Percentiles rank a stretch among this genome's conserved stretches.
phyloP scores from a whole-genome alignment of 2,329 filamentous ascomycete species.

The Hypoxylon sp. region DNA sequence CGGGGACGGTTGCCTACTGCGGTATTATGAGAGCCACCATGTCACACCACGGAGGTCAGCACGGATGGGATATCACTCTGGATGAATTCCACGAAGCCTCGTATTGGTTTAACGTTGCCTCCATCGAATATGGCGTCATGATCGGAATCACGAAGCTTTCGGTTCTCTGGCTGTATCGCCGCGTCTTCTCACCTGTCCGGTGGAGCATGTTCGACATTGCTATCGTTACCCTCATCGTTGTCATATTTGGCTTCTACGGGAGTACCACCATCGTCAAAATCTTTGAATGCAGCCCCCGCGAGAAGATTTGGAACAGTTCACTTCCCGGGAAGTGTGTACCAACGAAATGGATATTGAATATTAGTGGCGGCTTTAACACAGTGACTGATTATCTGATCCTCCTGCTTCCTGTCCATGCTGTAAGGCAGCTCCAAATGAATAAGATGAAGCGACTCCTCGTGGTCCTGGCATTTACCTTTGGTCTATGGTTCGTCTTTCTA shows the following conservation, averaged over 20 bases:
- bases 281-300: background rate
- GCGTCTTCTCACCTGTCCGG: background rate
- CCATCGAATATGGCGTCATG: background rate
- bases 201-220: background rate
- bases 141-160: background rate
- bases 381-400: background rate
- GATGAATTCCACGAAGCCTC: background rate
- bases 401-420: background rate
- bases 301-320: background rate
- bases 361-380: background rate
- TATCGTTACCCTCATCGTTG: background rate
- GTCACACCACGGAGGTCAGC: background rate
- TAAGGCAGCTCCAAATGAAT: background rate
- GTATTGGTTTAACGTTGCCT: background rate
- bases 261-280: background rate
- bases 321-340: background rate
- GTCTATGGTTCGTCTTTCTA: background rate
- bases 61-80: background rate
- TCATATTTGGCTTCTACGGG: background rate
- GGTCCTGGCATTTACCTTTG: background rate
- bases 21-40: background rate
- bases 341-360: background rate
- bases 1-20: background rate
- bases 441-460: background rate
- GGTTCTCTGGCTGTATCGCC: background rate